Percentiles rank a stretch among this genome's conserved stretches.
phyloP scores from a whole-genome alignment of 2,329 filamentous ascomycete species.

The Sporothrix pallida region DNA sequence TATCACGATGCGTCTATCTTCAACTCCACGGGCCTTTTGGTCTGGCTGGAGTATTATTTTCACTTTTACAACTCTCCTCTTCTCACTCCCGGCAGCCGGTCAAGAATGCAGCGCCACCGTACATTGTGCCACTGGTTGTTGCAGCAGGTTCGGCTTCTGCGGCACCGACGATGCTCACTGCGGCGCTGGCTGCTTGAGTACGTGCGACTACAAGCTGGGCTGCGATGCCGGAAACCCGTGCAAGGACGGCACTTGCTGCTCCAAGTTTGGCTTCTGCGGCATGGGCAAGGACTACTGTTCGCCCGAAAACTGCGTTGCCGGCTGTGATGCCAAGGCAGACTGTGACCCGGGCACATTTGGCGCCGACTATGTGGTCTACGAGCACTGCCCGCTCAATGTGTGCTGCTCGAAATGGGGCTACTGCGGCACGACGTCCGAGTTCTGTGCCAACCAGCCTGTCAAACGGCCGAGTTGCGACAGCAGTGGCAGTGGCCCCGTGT shows the following conservation, averaged over 20 bases:
- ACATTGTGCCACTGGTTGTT: constrained; percentile 11
- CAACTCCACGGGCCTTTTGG: not conserved
- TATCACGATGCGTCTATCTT: not conserved
- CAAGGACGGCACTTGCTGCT: constrained; percentile 8
- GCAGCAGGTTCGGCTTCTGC: constrained; percentile 12
- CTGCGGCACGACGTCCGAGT: constrained; percentile 44
- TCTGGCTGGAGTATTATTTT: not conserved
- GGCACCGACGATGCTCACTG: constrained; percentile 1
- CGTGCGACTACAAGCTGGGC: not conserved
- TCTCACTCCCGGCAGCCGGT: not conserved
- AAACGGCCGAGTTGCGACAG: constrained; percentile 37
- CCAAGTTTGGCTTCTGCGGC: constrained; percentile 22
- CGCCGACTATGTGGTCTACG: constrained; percentile 39
- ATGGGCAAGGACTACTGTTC: constrained; percentile 12
- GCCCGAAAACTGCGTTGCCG: constrained; percentile 4
- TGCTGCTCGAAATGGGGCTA: constrained; percentile 48
- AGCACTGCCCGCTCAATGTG: constrained; percentile 42
- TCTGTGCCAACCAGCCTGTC: constrained; percentile 45
- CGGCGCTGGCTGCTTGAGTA: not conserved
- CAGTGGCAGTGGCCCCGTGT: constrained; percentile 12
- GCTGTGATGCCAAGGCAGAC: constrained; percentile 24
- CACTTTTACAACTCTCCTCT: not conserved
- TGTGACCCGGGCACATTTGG: constrained; percentile 24
- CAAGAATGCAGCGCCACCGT: not conserved
- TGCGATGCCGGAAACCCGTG: constrained; percentile 10